Evolutionary conservation across 139 green algal species (phyloP), one percentile per base, ranked within the genome.

Genomic region (Gonium pectorale): DNA sequence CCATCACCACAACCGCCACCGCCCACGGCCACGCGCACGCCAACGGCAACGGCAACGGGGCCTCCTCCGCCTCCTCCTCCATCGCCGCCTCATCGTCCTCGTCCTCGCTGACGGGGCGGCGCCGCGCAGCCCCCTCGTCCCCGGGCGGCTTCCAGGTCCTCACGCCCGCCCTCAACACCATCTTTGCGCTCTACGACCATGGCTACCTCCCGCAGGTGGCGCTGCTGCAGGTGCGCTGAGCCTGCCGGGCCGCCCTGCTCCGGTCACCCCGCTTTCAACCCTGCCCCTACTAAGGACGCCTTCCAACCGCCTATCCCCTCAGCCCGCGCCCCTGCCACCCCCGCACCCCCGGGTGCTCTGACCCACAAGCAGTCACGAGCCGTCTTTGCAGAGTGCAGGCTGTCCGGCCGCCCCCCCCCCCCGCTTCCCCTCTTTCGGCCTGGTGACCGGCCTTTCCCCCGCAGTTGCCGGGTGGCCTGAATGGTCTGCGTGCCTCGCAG

Each of bases 151-250:
- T 67, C 72, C 52, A 67, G 26, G 74, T 82, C 29, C 74, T 84
- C 13, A 84, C 78, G 11, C 78, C 78, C 62, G 63, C 78, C 2
- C 62, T 84, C 62, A 84, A 84, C 62, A 74, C 26, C 78, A 84
- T 84, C 60, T 84, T 84, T 27, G 78, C 78, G 46, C 46, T 84
- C 19, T 74, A 84, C 62, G 78, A 73, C 62, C 78, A 74, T 62
- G 78, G 78, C 62, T 74, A 84, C 62, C 78, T 74, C 31, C 78
- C 78, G 26, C 78, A 84, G 62, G 63, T 84, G 63, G 63, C 43
- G 44, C 78, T 84, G 62, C 60, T 84, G 62, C 78, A 84, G 74
- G 74, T 82, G 38, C 3, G 73, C 29, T 26, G 4, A 21, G 9
- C 8, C n/a, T 8, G 62, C 62, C 29, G n/a, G 29, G 62, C 62